Conservation (phyloP, 345 rosid genomes). For the Dovyalis caffra region DNA sequence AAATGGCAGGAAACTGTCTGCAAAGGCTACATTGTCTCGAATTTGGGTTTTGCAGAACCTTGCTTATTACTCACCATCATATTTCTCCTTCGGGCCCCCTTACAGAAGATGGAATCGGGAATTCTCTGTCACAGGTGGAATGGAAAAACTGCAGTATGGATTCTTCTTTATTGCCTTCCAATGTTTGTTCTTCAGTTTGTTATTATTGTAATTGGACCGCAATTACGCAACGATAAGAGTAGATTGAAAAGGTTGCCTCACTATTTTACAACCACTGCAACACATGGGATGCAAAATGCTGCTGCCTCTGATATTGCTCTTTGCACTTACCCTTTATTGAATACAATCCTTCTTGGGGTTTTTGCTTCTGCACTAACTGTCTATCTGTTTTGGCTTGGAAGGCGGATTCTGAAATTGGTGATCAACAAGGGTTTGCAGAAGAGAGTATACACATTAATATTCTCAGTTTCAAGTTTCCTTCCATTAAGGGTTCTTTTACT, state of each 20-base stretch:
- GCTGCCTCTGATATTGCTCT: constrained; percentile 42
- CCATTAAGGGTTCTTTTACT: constrained; percentile 82
- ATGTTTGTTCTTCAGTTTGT: constrained; percentile 78
- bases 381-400: constrained; percentile 90
- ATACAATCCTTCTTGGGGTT: constrained; percentile 81
- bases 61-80: constrained; percentile 82
- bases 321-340: constrained; percentile 88
- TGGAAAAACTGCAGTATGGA: constrained; percentile 56
- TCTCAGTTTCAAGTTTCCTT: constrained; percentile 82
- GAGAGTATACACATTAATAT: constrained; percentile 78
- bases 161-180: constrained; percentile 76
- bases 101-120: constrained; percentile 70
- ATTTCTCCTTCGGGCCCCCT: constrained; percentile 87
- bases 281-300: constrained; percentile 27
- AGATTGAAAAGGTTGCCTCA: constrained; percentile 47
- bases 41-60: constrained; percentile 96
- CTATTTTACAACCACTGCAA: constrained; percentile 62
- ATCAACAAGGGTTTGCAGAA: constrained; percentile 88
- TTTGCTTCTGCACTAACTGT: constrained; percentile 60
- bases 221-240: constrained; percentile 49
- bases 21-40: constrained; percentile 87
- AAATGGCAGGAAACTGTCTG: constrained; percentile 88
- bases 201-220: constrained; percentile 62
- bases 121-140: constrained; percentile 73
- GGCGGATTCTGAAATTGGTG: constrained; percentile 78